These are phyloP conservation scores for Trypanosomatidae sp. DNA, from an alignment of 208 protist genomes.

Conservation along the genomic window DNA sequence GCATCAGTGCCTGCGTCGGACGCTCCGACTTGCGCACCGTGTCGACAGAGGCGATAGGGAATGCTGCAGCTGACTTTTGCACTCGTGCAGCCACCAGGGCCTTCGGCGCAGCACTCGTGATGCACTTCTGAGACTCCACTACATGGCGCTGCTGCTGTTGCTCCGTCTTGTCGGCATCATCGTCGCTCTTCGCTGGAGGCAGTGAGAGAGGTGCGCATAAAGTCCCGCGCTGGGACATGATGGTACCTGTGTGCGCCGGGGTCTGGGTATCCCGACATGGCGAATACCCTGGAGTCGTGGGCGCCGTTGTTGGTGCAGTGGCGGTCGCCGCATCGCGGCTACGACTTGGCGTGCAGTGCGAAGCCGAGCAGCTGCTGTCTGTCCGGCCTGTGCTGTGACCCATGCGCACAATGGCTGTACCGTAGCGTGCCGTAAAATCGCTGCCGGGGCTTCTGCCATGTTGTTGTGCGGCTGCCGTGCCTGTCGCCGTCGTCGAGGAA, in stretches of 20 bases:
- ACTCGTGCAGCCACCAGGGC: slow-evolving; percentile 3
- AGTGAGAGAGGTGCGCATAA: background rate
- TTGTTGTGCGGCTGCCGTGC: background rate
- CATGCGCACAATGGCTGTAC: slow-evolving; percentile 11
- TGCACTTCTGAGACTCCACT: slow-evolving; percentile 2
- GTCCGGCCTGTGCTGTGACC: slow-evolving; percentile 1
- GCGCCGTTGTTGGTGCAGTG: background rate
- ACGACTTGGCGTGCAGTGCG: background rate
- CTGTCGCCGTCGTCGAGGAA: background rate
- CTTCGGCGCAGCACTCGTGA: background rate
- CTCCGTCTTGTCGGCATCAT: background rate
- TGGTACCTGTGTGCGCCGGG: background rate
- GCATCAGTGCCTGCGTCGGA: background rate
- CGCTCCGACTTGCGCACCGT: slow-evolving; percentile 6
- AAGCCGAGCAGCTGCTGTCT: background rate
- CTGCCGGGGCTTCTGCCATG: background rate
- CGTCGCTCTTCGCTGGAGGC: background rate
- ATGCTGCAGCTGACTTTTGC: slow-evolving; percentile 1
- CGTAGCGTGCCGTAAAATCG: slow-evolving; percentile 4
- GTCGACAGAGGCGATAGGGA: background rate
- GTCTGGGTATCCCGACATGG: background rate
- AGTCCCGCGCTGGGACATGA: background rate
- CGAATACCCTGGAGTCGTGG: background rate
- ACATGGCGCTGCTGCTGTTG: slow-evolving; percentile 1
- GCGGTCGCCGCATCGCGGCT: background rate